Conservation (phyloP, 768 basidiomycete genomes). For the Termitomyces titanicus region DNA sequence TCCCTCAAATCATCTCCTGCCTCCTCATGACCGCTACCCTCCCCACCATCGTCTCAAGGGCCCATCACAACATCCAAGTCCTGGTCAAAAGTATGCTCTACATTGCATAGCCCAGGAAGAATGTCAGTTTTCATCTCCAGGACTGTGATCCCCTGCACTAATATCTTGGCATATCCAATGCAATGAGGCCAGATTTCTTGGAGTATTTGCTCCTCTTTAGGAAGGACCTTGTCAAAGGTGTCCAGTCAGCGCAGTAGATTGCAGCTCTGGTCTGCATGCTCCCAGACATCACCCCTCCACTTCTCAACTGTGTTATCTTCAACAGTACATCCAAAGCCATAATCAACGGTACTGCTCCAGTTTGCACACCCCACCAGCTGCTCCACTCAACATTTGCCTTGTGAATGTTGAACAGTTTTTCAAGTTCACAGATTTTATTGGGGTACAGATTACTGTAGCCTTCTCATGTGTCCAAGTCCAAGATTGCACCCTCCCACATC, state of each 20-base stretch:
- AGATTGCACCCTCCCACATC: no score
- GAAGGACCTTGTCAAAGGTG: not conserved
- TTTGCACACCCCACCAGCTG: no score
- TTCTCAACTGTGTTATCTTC: not conserved
- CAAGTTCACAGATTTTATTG: no score
- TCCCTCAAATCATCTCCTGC: no score
- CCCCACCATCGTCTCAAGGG: no score
- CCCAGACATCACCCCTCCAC: not conserved
- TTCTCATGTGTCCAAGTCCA: no score
- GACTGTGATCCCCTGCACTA: not conserved
- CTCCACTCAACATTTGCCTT: no score
- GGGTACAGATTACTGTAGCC: no score
- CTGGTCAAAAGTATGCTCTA: not conserved
- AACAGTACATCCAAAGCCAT: not conserved
- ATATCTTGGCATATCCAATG: not conserved
- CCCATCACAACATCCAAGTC: no score
- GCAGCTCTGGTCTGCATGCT: not conserved
- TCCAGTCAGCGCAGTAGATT: not conserved
- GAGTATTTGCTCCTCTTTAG: not conserved
- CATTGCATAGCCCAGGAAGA: not conserved
- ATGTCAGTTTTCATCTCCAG: constrained; percentile 3
- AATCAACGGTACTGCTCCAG: not conserved
- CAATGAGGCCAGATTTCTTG: constrained; percentile 1
- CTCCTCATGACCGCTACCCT: no score
- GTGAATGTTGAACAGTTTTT: no score